These are phyloP conservation scores for Pseudotsuga menziesii DNA, from an alignment of 75 land plant species.

Conservation along the genomic window DNA sequence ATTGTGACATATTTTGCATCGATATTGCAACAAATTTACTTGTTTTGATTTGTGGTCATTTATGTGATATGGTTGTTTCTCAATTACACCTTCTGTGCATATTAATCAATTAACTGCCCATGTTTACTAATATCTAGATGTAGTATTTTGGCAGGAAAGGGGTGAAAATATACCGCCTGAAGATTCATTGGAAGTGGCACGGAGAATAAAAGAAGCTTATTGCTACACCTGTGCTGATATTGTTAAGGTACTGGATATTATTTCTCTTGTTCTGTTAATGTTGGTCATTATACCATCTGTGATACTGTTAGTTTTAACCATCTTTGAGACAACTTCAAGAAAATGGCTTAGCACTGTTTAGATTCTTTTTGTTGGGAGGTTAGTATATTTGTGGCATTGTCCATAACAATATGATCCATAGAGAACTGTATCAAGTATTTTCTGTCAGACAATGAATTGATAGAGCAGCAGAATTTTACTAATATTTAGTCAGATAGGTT, in stretches of 20 bases:
- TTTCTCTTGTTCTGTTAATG: background rate
- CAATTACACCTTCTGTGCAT: background rate
- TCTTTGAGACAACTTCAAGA: background rate
- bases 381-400: background rate
- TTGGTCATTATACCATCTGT: background rate
- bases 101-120: background rate
- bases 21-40: background rate
- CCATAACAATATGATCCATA: background rate
- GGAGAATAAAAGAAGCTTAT: slow-evolving; percentile 89
- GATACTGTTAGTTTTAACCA: background rate
- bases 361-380: background rate
- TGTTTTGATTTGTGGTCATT: background rate
- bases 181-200: slow-evolving; percentile 95
- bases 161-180: slow-evolving; percentile 96
- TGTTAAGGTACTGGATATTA: slow-evolving; percentile 69
- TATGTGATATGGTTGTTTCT: background rate
- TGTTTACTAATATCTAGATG: slow-evolving; percentile 5
- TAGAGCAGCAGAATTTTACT: background rate
- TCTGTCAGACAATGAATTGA: background rate
- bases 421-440: background rate
- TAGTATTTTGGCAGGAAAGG: slow-evolving; percentile 62
- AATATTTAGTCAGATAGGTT: background rate
- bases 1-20: background rate
- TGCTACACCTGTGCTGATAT: slow-evolving; percentile 98
- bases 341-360: background rate